Evolutionary conservation across 345 rosid genomes (phyloP), one percentile per base, ranked within the genome.

Genomic region (Eucalyptus lansdowneana): DNA sequence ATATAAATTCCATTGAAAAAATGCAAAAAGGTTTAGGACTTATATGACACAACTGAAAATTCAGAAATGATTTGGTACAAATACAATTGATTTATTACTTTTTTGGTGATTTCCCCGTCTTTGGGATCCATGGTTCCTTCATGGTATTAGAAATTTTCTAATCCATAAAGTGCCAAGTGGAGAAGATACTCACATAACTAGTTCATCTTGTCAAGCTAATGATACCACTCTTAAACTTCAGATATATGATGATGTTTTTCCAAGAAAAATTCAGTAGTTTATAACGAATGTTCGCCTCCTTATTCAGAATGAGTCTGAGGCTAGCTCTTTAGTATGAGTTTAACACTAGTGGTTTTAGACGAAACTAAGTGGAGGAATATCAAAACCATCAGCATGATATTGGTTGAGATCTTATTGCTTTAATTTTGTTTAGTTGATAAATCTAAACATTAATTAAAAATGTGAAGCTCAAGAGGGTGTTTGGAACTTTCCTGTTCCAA

Each of bases 51-150:
- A 51, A 51, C 0, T 51, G 22, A 51, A 51, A 51, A 3, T 51
- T 51, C 9, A 51, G 0, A 51, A 51, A 7, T 17, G 4, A 17
- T 0, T 51, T 51, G 1, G 2, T 51, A 51, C 4, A 51, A 6
- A 0, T 51, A 0, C 0, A 51, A 51, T 16, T 6, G 0, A 51
- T 51, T 51, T 51, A 51, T 4, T 17, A 51, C 3, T 0, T 51
- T 51, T 51, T 51, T 51, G 56, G 56, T 51, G 22, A 51, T 51
- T 17, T 51, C 22, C 22, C 22, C 0, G 2, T 51, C 56, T 51
- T 51, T 51, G 22, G 22, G 9, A 22, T 54, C 25, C 27, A 54
- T 8, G 25, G 60, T 54, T 54, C 11, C 8, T 54, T 54, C 60
- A 54, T 54, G 34, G 27, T 24, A 56, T 56, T 56, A 56, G 62